These are phyloP conservation scores for Aspergillus sp. DNA, from an alignment of 2,329 filamentous ascomycete species.

Conservation along the genomic window DNA sequence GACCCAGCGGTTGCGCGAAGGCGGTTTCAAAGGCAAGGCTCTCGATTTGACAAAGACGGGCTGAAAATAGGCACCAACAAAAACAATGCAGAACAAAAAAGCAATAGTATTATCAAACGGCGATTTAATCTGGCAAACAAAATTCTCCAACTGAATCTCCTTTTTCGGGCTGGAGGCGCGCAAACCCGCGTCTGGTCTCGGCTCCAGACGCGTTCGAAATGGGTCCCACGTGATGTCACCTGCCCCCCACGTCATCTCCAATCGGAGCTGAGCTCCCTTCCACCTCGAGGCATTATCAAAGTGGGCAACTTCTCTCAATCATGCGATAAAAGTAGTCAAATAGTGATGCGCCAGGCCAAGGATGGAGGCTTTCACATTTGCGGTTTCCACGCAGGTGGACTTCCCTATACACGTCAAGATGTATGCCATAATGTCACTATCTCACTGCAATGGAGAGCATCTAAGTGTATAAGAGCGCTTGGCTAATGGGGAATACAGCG, in stretches of 20 bases:
- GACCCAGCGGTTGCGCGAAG: slow-evolving; percentile 14
- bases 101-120: not conserved
- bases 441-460: not conserved
- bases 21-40: slow-evolving; percentile 2
- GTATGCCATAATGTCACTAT: slow-evolving; percentile 43
- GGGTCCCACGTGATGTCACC: slow-evolving; percentile 7
- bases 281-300: not conserved
- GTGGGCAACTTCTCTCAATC: not conserved
- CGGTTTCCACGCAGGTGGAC: slow-evolving; percentile 79
- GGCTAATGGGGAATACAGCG: slow-evolving; percentile 47
- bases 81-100: not conserved
- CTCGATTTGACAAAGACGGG: not conserved
- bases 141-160: not conserved
- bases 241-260: slow-evolving; percentile 6
- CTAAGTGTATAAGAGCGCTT: not conserved
- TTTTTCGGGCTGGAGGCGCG: not conserved
- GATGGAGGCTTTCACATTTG: slow-evolving; percentile 97
- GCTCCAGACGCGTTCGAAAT: not conserved
- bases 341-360: slow-evolving; percentile 13
- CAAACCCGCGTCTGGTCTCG: not conserved
- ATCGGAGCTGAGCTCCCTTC: slow-evolving; percentile 6
- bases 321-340: slow-evolving; percentile 13
- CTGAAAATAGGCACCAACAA: not conserved
- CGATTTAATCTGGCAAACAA: not conserved
- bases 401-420: slow-evolving; percentile 67